Conservation (phyloP, 2,329 filamentous ascomycete species). For the Trichoderma simmonsii region DNA sequence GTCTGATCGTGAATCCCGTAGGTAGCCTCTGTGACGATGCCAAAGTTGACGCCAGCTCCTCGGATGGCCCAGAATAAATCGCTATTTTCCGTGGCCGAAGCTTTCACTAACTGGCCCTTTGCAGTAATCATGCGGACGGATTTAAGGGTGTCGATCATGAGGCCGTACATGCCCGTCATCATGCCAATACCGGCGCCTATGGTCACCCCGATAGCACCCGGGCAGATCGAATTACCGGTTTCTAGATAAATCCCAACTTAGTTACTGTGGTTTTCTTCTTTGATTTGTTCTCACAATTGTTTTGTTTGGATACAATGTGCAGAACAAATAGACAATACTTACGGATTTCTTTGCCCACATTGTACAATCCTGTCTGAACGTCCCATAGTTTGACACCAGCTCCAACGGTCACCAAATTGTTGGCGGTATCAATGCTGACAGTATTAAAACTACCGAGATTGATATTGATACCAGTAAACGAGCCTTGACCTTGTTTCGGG, state of each 20-base stretch:
- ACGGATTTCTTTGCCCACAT: not conserved
- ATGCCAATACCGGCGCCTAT: not conserved
- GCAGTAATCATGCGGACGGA: not conserved
- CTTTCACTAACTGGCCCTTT: not conserved
- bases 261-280: not conserved
- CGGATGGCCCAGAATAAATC: slow-evolving; percentile 48
- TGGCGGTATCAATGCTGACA: not conserved
- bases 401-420: not conserved
- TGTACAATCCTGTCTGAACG: not conserved
- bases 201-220: not conserved
- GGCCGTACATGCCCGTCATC: not conserved
- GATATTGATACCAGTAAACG: not conserved
- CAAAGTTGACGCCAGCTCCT: slow-evolving; percentile 50
- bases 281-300: not conserved
- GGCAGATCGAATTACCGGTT: not conserved
- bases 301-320: not conserved
- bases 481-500: not conserved
- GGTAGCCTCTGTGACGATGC: slow-evolving; percentile 35
- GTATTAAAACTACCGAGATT: not conserved
- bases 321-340: not conserved
- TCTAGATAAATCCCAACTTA: not conserved
- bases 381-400: not conserved
- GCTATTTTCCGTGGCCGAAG: slow-evolving; percentile 17
- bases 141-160: not conserved
- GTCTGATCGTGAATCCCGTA: not conserved